Percentiles rank a stretch among this genome's conserved stretches.
phyloP scores from a whole-genome alignment of 352 stramenopile genomes.

The Globisporangium viniferum region DNA sequence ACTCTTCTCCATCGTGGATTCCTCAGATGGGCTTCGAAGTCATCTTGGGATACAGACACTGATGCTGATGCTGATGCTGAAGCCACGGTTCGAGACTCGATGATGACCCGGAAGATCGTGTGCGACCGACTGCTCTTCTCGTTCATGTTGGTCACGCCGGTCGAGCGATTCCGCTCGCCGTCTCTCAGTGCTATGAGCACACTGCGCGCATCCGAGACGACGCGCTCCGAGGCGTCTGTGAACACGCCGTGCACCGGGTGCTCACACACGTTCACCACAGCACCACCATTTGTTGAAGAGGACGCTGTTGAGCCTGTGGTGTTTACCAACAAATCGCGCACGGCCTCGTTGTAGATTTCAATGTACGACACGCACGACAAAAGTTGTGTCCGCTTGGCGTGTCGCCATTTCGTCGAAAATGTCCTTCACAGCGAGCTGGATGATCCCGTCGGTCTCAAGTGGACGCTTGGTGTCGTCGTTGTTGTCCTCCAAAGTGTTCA shows the following conservation, averaged over 20 bases:
- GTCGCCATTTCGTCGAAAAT: conserved; percentile 7
- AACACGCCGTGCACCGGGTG: conserved; percentile 50
- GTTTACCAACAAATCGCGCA: not conserved
- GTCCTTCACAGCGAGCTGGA: conserved; percentile 6
- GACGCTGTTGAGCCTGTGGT: not conserved
- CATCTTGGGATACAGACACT: not conserved
- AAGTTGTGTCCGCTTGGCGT: not conserved
- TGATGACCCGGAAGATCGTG: conserved; percentile 42
- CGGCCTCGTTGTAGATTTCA: conserved; percentile 95
- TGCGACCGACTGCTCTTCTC: conserved; percentile 55
- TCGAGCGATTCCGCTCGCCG: conserved; percentile 38
- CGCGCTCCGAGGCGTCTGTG: conserved; percentile 43
- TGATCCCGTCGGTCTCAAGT: conserved; percentile 2
- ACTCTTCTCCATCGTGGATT: not conserved
- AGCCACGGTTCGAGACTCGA: conserved; percentile 24
- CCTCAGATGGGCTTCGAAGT: not conserved
- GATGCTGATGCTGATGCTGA: not conserved
- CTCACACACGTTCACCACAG: conserved; percentile 37
- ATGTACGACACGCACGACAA: conserved; percentile 8
- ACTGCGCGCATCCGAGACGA: conserved; percentile 35
- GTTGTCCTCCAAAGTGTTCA: not conserved
- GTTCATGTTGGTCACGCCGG: conserved; percentile 53
- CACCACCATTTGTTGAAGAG: conserved; percentile 6
- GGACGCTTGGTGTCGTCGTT: not conserved
- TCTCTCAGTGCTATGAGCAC: conserved; percentile 37